Evolutionary conservation across 2,329 filamentous ascomycete species (phyloP), one percentile per base, ranked within the genome.

Genomic region (Epichloe coenophiala): DNA sequence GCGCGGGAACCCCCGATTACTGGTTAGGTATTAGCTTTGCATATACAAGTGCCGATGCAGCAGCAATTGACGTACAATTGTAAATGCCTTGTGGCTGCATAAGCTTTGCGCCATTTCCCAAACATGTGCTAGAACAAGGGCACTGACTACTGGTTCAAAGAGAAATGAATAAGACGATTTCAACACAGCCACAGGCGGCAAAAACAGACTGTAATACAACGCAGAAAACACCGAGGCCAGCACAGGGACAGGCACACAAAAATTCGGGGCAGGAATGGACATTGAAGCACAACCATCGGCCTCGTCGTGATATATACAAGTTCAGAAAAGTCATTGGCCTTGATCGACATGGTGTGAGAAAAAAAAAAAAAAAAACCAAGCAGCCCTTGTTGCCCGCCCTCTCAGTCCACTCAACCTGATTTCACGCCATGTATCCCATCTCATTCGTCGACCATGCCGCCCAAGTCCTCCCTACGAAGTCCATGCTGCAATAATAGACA

Each of bases 261-360:
- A 42, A 15, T 19, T 42, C 40, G 40, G 19, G 35, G 5, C 13
- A 27, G 15, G 5, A 44, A 33, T 39, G n/a, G 23, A 19, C 35
- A 48, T 49, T 51, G 45, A 50, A 52, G 51, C 50, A 53, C 55
- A 52, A 48, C 46, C 56, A 51, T 55, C 55, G 54, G 57, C 51
- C 52, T 57, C 47, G 19, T 53, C 37, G 54, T 54, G 51, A 56
- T 57, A 56, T 57, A 54, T 60, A 60, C 55, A 58, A 56, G 51
- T 51, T 42, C 46, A 33, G 27, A 48, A 21, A 27, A 38, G 39
- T 42, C 38, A 35, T 42, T 23, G 37, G 13, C n/a, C 27, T 42
- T 23, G n/a, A 27, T 35, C n/a, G 36, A 47, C 21, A n/a, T 21
- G 40, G n/a, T 12, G 3, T 27, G 12, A 5, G 12, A 4, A 17